Evolutionary conservation across 108 stramenopile genomes (phyloP), one percentile per base, ranked within the genome.

Genomic region (Cyclotella sp.): DNA sequence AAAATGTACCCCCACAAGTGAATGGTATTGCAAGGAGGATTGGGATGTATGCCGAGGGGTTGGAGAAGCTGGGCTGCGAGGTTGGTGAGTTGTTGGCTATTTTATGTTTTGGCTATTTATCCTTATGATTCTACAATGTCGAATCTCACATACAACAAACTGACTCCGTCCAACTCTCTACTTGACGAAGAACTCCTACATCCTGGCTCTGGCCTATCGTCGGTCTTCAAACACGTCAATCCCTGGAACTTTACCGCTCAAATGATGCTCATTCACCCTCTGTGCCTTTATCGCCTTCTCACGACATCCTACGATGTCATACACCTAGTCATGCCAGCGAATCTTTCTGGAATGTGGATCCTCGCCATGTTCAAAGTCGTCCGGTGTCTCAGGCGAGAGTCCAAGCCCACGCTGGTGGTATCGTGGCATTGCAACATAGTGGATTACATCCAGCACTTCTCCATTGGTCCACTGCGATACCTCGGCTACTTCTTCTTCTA

Each of bases 11-110:
- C n/a, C 81, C 81, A 15, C 86, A 86, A 78, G 86, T 86, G 52
- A 86, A 86, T 60, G 86, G 86, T 19, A 86, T 86, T 43, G 86
- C 86, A n/a, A 62, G 86, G 39, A 63, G 86, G 8, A 68, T 86
- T 42, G 80, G 80, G 0, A 84, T 84, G 64, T 86, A 86, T 27
- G 55, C 63, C 18, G 72, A 84, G 27, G 86, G 86, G 11, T 39
- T 86, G 40, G 34, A 40, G 24, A 61, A 77, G n/a, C 62, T 81
- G 22, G 86, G 83, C 4, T 84, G 80, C 70, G 72, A 76, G 12
- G 83, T 86, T 30, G 86, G 76, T 77, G 47, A 77, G 76, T 59
- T 28, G 12, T 6, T 24, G 14, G 13, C 43, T 24, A 29, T 41
- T 19, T 30, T 7, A 16, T 58, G 55, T 9, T 43, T n/a, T n/a